Conservation (phyloP, 495 filamentous ascomycete species). For the Neurospora cerealis region DNA sequence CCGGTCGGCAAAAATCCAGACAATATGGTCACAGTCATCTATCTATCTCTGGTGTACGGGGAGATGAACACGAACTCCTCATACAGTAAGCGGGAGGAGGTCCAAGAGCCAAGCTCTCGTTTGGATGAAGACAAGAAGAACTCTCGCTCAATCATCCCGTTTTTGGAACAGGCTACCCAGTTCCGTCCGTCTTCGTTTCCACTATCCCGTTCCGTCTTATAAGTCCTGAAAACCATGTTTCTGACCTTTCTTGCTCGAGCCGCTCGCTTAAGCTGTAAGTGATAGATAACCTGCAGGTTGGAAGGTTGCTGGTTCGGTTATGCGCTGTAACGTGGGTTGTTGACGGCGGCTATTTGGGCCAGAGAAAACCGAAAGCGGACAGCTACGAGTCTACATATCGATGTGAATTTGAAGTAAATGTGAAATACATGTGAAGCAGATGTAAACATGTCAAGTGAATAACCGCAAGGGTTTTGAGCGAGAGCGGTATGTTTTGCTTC, state of each 20-base stretch:
- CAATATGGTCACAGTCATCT: not conserved
- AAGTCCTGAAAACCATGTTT: not conserved
- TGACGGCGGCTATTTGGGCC: not conserved
- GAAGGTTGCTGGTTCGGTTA: not conserved
- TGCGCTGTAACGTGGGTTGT: not conserved
- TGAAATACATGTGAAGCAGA: too few relatives aligned
- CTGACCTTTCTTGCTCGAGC: not conserved
- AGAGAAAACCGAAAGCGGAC: not conserved
- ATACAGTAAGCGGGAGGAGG: not conserved
- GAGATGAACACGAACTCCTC: not conserved
- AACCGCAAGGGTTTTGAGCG: not conserved
- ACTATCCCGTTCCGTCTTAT: not conserved
- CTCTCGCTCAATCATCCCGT: not conserved
- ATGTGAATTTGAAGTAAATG: not conserved
- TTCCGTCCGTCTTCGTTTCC: not conserved
- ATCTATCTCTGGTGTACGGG: not conserved
- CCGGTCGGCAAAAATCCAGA: not conserved
- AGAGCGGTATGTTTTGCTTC: too few relatives aligned
- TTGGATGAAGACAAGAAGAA: not conserved
- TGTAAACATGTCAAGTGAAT: too few relatives aligned
- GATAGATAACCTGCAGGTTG: not conserved
- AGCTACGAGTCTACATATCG: not conserved
- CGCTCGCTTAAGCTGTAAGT: not conserved
- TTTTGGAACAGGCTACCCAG: not conserved
- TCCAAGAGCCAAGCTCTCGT: not conserved